Evolutionary conservation across 2,329 filamentous ascomycete genomes (phyloP).

Genomic region (Albophoma yamanashiensis): DNA sequence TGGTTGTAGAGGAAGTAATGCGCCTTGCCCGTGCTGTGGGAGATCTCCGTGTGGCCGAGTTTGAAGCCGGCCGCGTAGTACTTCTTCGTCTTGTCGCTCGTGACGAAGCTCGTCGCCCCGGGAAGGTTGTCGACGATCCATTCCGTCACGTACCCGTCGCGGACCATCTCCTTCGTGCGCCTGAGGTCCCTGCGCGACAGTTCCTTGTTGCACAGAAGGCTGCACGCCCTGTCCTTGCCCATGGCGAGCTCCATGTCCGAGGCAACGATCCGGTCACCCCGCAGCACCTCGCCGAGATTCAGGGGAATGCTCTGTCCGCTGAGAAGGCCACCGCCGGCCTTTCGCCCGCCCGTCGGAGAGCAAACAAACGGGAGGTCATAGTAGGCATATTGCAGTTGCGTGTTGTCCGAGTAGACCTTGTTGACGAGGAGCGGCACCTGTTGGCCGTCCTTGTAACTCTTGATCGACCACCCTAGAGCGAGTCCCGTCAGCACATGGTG

Average conservation of each 20-base stretch:
- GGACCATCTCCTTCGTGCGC: constrained; percentile 61
- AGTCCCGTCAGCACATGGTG: constrained; percentile 2
- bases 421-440: constrained; percentile 79
- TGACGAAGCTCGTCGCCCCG: constrained; percentile 80
- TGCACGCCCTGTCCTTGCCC: constrained; percentile 63
- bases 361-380: constrained; percentile 83
- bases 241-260: constrained; percentile 77
- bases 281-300: constrained; percentile 78
- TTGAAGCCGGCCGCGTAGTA: constrained; percentile 91
- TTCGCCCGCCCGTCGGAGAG: constrained; percentile 58
- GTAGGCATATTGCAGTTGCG: constrained; percentile 85
- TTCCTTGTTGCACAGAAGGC: constrained; percentile 59
- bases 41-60: constrained; percentile 64
- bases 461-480: constrained; percentile 63
- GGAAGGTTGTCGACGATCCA: constrained; percentile 93
- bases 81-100: constrained; percentile 71
- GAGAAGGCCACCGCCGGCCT: constrained; percentile 56
- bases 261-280: constrained; percentile 74
- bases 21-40: constrained; percentile 45
- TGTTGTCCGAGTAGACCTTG: constrained; percentile 84
- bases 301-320: constrained; percentile 70
- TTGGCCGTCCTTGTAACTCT: constrained; percentile 66
- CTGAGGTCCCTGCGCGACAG: constrained; percentile 54
- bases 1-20: constrained; percentile 79
- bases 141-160: constrained; percentile 74